Evolutionary conservation across 768 basidiomycete genomes (phyloP), one percentile per base, ranked within the genome.

Genomic region (Suillus fuscotomentosus): DNA sequence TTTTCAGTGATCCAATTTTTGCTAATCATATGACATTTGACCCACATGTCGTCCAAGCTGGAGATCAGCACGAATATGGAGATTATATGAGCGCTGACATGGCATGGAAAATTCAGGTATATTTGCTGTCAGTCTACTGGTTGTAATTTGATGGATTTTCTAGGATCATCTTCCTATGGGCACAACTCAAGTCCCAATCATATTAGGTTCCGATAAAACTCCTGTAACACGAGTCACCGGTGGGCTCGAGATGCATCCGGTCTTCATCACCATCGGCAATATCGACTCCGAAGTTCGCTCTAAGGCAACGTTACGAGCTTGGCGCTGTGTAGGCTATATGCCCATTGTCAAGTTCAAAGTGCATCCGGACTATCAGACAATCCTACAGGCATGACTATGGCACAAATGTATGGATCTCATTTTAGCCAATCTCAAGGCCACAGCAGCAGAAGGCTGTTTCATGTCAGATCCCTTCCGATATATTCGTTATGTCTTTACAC

Each of bases 161-260:
- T 45, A 69, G 71, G 59, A 60, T 2, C 34, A 67, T 50, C 47
- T 75, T n/a, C 72, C 70, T 5, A 13, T 48, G 4, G 75, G 73
- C 0, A 63, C 69, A 1, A 77, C 75, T 3, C 63, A 78, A 13
- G 64, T 77, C 3, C 74, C 76, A 5, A 66, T 69, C 3, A 69
- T 78, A 20, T 56, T 71, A 1, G 72, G 72, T 11, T 74, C 74
- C 1, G 73, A 79, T 60, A 79, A 79, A 61, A 77, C 78, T 14
- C 70, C 67, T 59, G 71, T 79, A 15, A 73, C 74, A 0, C 60
- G 67, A 15, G 70, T 69, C 63, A 76, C 72, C 8, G 76, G 77
- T 42, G 70, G 72, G 41, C 67, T 70, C 22, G 56, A 65, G 5
- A 74, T 72, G 10, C 76, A 78, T 60, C 77, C 76, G 71, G 14